Evolutionary conservation across 257 asterid species (phyloP).

Genomic region (Rehmannia glutinosa): DNA sequence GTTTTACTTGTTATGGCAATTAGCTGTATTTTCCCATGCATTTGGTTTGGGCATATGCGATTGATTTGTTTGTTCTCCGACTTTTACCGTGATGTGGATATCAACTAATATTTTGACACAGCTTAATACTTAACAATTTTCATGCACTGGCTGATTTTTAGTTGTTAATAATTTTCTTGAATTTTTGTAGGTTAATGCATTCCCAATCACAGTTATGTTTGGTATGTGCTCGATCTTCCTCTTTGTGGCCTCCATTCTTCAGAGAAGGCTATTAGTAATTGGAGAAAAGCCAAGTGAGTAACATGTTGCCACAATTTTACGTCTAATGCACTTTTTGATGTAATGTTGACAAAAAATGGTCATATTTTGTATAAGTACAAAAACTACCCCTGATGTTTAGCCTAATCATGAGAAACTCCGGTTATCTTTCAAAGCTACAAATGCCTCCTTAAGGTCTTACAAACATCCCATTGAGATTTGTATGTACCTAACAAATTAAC

Average conservation of each 20-base stretch:
- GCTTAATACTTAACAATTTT: neutral
- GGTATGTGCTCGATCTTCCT: constrained; percentile 98
- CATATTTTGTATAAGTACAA: too few species aligned
- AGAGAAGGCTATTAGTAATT: constrained; percentile 65
- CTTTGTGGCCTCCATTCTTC: constrained; percentile 75
- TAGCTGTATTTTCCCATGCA: too few species aligned
- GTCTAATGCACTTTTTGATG: neutral
- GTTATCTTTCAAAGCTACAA: neutral
- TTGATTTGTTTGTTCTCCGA: too few species aligned
- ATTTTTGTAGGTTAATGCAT: constrained; percentile 65
- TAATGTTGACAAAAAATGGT: neutral
- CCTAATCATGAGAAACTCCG: too few species aligned
- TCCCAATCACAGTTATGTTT: constrained; percentile 92
- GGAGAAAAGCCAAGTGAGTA: constrained; percentile 80
- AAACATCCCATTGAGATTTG: too few species aligned
- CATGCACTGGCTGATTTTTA: neutral
- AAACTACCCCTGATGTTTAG: too few species aligned
- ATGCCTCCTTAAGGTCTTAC: too few species aligned
- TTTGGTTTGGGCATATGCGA: too few species aligned
- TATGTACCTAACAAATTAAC: neutral
- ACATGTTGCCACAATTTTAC: neutral
- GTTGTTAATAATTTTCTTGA: neutral
- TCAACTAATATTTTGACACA: too few species aligned
- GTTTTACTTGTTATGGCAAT: neutral
- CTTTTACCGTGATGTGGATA: too few species aligned